phyloP scores from a whole-genome alignment of 345 rosid genomes.

The Euphorbia tirucalli region DNA sequence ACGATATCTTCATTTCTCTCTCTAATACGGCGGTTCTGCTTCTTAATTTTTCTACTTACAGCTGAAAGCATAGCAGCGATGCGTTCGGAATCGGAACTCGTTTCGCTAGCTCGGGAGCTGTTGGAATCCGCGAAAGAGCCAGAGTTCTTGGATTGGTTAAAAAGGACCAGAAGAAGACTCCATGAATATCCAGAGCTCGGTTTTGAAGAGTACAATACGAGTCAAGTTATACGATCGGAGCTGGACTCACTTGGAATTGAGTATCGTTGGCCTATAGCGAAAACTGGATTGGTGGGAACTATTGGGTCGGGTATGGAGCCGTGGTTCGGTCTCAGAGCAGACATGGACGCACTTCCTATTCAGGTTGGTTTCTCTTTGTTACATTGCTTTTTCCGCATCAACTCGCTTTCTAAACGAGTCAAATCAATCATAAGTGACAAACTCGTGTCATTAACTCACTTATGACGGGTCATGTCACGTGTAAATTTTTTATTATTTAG shows the following conservation, averaged over 20 bases:
- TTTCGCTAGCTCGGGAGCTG: slow-evolving; percentile 25
- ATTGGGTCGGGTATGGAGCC: slow-evolving; percentile 44
- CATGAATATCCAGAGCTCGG: slow-evolving; percentile 53
- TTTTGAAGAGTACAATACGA: slow-evolving; percentile 44
- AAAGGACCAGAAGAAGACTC: slow-evolving; percentile 36
- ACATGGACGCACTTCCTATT: slow-evolving; percentile 58
- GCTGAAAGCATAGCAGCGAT: not conserved
- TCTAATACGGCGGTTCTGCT: slow-evolving; percentile 6
- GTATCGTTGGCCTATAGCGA: slow-evolving; percentile 49
- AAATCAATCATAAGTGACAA: too few species aligned
- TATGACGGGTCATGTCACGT: too few species aligned
- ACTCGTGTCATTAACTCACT: too few species aligned
- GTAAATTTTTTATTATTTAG: too few species aligned
- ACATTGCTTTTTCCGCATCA: too few species aligned
- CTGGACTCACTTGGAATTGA: slow-evolving; percentile 40
- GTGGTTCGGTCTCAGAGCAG: slow-evolving; percentile 54
- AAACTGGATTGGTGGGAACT: slow-evolving; percentile 49
- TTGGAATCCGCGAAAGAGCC: slow-evolving; percentile 35
- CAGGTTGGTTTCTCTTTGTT: slow-evolving; percentile 30
- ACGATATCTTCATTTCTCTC: not conserved
- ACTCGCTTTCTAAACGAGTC: too few species aligned
- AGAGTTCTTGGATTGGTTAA: slow-evolving; percentile 45
- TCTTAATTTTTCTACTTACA: slow-evolving; percentile 8
- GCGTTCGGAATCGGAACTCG: slow-evolving; percentile 13
- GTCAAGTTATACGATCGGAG: slow-evolving; percentile 38